These are phyloP conservation scores for Geosiphon pyriformis DNA, from an alignment of 192 early-diverging fungal genomes.

Conservation along the genomic window DNA sequence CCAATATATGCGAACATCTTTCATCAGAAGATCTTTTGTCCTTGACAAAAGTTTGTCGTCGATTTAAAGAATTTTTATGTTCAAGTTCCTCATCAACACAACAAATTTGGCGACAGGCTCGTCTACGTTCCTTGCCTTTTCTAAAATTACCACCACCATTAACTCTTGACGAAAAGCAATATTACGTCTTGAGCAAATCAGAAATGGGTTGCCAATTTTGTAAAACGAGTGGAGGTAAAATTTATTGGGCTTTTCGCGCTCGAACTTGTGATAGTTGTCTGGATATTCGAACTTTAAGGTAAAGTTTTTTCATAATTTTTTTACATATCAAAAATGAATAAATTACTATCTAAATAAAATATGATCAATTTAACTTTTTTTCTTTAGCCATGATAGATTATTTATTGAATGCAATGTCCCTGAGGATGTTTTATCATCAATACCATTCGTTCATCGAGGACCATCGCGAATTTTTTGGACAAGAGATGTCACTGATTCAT, in stretches of 20 bases:
- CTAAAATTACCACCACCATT: slow-evolving; percentile 10
- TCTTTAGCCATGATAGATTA: not conserved
- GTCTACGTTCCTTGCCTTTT: not conserved
- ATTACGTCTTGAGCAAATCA: not conserved
- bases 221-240: not conserved
- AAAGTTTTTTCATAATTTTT: not conserved
- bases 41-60: slow-evolving; percentile 11
- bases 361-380: not conserved
- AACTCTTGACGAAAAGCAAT: not conserved
- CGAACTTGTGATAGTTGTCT: slow-evolving; percentile 14
- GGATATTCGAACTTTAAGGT: slow-evolving; percentile 18
- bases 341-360: not conserved
- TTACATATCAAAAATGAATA: no score
- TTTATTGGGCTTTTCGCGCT: slow-evolving; percentile 21
- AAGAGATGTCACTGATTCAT: not conserved
- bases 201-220: slow-evolving; percentile 13
- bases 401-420: not conserved
- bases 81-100: slow-evolving; percentile 11
- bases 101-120: slow-evolving; percentile 16
- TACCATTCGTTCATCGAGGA: not conserved
- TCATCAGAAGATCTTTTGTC: slow-evolving; percentile 9
- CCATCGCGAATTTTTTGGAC: not conserved
- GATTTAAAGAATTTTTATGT: slow-evolving; percentile 12
- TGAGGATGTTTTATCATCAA: not conserved
- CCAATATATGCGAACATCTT: slow-evolving; percentile 15